phyloP scores from a whole-genome alignment of 2,329 filamentous ascomycete genomes.

The Fusarium gaditjirri region DNA sequence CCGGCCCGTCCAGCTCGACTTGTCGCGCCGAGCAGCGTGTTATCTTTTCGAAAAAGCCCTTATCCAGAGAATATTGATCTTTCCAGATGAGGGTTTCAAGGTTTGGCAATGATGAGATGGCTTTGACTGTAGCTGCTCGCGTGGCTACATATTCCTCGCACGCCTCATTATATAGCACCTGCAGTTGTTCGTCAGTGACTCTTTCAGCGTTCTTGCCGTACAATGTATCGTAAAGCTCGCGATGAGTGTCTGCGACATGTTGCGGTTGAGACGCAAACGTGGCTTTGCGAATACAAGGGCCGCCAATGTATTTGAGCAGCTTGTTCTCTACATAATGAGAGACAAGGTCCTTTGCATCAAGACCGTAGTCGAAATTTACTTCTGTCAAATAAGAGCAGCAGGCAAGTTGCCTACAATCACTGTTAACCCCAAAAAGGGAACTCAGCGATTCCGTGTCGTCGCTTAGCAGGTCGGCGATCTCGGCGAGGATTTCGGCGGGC shows the following conservation, averaged over 20 bases:
- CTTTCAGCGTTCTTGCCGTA: no score
- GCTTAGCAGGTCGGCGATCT: neutral
- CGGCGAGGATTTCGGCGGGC: neutral
- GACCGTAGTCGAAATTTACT: constrained; percentile 23
- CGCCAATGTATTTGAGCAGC: no score
- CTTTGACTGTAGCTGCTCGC: neutral
- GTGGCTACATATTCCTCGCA: neutral
- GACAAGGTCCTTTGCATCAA: neutral
- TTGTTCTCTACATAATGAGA: neutral
- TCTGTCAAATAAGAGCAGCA: constrained; percentile 24
- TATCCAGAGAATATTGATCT: neutral
- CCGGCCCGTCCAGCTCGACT: neutral
- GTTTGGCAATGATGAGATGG: constrained; percentile 2
- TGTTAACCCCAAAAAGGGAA: constrained; percentile 8
- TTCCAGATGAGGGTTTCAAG: constrained; percentile 21
- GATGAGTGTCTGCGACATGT: neutral
- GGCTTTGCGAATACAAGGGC: neutral
- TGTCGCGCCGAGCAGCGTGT: neutral
- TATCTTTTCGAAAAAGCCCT: neutral
- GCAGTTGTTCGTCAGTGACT: neutral
- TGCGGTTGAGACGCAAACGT: neutral
- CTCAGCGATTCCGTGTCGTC: neutral
- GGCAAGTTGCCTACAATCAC: constrained; percentile 27
- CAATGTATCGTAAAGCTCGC: neutral
- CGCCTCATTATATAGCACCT: neutral